Base-by-base conservation (phyloP, 1,284 basidiomycete genomes). In the Boletus austroedulis region DNA sequence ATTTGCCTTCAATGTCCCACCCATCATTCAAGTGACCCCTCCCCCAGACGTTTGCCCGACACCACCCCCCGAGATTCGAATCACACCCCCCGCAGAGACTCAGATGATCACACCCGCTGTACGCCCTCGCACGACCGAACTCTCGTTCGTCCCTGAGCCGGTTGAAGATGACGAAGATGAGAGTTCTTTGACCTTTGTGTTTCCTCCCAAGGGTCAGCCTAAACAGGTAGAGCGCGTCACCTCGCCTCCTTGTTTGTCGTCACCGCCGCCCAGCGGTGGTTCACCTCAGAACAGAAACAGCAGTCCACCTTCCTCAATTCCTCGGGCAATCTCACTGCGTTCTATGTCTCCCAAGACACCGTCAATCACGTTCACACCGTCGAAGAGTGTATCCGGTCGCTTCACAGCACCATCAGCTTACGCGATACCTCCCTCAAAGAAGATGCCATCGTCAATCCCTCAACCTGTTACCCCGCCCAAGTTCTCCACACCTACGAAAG, bases 1-100 rank as follows among this genome's bases (percentile, higher is more conserved):
- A 62, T 88, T 89, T 62, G 85, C 80, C 4, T 88, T 90, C 64
- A 83, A 81, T 9, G 80, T 82, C 15, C 84, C 86, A 52, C 70
- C 73, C 15, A 70, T 77, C 21, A 77, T 74, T 58, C 78, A 78
- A 62, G 75, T 77, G 44, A 72, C 73, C 31, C 68, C 69, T 48
- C 74, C 77, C 21, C 71, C 75, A 4, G 78, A 79, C 56, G 75
- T 73, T 60, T 81, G 80, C 62, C 70, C 74, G 41, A 73, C 73
- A 31, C 68, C 69, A 14, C 66, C 71, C 45, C 63, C 66, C 31
- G 59, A 69, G 53, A 65, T 72, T 29, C 53, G 57, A 29, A 59
- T 69, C 49, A 67, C 60, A 5, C 66, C 66, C 5, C 62, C 66
- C 43, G 28, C 40, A 32, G 66, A 68, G 49, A 57, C 52, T 10